Conservation (phyloP, 2,329 filamentous ascomycete species). For the Ascochyta koolunga region DNA sequence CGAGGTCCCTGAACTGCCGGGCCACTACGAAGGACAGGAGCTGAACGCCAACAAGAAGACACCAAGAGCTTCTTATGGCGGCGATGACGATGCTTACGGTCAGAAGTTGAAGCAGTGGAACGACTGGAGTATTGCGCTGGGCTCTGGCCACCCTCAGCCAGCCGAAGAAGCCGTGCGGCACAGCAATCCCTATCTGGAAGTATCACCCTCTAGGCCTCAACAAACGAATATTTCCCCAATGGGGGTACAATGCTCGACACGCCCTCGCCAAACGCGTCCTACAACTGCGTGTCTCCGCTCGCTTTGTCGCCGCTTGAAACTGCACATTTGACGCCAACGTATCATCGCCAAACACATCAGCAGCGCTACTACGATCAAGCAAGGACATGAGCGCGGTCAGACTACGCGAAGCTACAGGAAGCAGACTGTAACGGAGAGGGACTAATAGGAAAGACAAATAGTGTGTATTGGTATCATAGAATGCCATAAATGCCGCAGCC, state of each 20-base stretch:
- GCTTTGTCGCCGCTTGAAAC: conserved; percentile 17
- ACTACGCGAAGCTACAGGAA: background rate
- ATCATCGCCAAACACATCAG: background rate
- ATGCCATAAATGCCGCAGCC: background rate
- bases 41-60: conserved; percentile 17
- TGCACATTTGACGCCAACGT: conserved; percentile 12
- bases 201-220: background rate
- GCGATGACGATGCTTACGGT: conserved; percentile 17
- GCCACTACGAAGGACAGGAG: conserved; percentile 23
- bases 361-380: conserved; percentile 10
- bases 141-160: conserved; percentile 8
- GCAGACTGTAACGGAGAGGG: background rate
- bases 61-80: conserved; percentile 7
- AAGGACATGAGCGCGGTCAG: background rate
- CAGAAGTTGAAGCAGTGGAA: conserved; percentile 18
- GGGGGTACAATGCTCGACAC: background rate
- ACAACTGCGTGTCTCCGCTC: conserved; percentile 17
- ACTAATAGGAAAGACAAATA: background rate
- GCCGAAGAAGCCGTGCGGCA: background rate
- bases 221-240: conserved; percentile 2
- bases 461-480: conserved; percentile 8
- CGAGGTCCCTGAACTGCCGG: conserved; percentile 29
- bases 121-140: conserved; percentile 11
- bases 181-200: conserved; percentile 6
- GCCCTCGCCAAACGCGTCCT: conserved; percentile 8